These are phyloP conservation scores for Xylaria nigripes DNA, from an alignment of 495 filamentous ascomycete species.

Conservation along the genomic window DNA sequence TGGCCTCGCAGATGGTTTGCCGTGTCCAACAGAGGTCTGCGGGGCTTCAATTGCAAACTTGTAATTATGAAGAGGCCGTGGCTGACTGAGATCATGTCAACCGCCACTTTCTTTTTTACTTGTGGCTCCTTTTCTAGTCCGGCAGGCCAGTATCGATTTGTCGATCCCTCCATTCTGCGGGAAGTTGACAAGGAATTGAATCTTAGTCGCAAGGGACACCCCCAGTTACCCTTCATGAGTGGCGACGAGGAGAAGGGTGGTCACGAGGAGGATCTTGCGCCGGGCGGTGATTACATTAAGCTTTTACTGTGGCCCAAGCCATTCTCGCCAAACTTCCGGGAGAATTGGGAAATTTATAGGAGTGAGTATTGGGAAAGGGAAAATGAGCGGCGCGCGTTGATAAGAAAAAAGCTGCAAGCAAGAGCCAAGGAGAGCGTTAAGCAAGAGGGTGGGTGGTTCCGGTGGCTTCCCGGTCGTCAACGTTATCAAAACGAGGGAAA, in stretches of 20 bases:
- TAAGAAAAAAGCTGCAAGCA: conserved; percentile 59
- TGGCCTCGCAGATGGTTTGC: conserved; percentile 91
- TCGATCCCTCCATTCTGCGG: conserved; percentile 47
- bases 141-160: conserved; percentile 56
- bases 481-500: conserved; percentile 22
- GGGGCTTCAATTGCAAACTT: conserved; percentile 90
- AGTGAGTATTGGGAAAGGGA: conserved; percentile 95
- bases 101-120: conserved; percentile 66
- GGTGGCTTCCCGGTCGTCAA: conserved; percentile 58
- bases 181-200: conserved; percentile 45
- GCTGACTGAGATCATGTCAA: conserved; percentile 66
- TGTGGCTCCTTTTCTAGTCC: conserved; percentile 60
- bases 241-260: conserved; percentile 46
- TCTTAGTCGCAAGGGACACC: conserved; percentile 32
- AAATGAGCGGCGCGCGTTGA: conserved; percentile 73
- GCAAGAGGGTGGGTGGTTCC: conserved; percentile 68
- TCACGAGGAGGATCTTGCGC: conserved; percentile 76
- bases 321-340: conserved; percentile 89
- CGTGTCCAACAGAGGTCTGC: conserved; percentile 78
- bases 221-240: conserved; percentile 32
- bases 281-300: conserved; percentile 85
- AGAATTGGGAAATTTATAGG: conserved; percentile 92
- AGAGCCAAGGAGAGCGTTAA: conserved; percentile 57
- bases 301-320: conserved; percentile 87
- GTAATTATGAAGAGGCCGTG: conserved; percentile 78